These are phyloP conservation scores for Hortiboletus rubellus DNA, from an alignment of 1,284 basidiomycete species.

Conservation along the genomic window DNA sequence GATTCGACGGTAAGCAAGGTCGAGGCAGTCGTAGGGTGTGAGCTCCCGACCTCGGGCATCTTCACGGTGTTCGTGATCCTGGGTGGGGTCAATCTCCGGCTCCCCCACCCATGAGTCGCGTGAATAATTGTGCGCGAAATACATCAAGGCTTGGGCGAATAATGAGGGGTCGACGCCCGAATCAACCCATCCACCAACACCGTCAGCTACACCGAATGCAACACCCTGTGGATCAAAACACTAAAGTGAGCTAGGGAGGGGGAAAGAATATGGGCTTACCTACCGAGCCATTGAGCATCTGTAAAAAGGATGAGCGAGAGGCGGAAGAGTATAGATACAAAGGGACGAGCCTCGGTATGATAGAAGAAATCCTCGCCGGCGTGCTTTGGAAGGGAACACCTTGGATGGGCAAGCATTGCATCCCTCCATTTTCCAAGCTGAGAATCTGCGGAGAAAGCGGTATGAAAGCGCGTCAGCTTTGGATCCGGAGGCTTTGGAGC, in stretches of 20 bases:
- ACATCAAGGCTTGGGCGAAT: conserved; percentile 67
- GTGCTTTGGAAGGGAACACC: conserved; percentile 44
- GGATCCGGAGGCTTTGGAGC: conserved; percentile 67
- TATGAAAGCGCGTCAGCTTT: conserved; percentile 37
- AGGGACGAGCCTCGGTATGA: conserved; percentile 61
- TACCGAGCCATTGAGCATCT: conserved; percentile 81
- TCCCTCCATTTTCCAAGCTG: conserved; percentile 76
- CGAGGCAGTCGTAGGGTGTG: conserved; percentile 67
- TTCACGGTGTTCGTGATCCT: conserved; percentile 45
- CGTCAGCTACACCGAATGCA: conserved; percentile 72
- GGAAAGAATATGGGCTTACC: conserved; percentile 38
- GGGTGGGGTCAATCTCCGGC: conserved; percentile 54
- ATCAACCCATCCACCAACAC: conserved; percentile 71
- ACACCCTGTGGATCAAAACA: conserved; percentile 54
- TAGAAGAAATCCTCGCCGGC: conserved; percentile 83
- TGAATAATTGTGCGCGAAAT: conserved; percentile 69
- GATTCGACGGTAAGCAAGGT: conserved; percentile 73
- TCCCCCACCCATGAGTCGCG: conserved; percentile 73
- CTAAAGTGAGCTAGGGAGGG: conserved; percentile 24
- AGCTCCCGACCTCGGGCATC: conserved; percentile 70
- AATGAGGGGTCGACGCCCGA: conserved; percentile 83
- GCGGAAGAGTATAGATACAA: not conserved
- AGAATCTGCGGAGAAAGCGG: conserved; percentile 63
- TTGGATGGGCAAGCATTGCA: conserved; percentile 51
- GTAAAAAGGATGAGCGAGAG: conserved; percentile 4